Evolutionary conservation across 495 filamentous ascomycete genomes (phyloP), one percentile per base, ranked within the genome.

Genomic region (Tetracladium setigerum): DNA sequence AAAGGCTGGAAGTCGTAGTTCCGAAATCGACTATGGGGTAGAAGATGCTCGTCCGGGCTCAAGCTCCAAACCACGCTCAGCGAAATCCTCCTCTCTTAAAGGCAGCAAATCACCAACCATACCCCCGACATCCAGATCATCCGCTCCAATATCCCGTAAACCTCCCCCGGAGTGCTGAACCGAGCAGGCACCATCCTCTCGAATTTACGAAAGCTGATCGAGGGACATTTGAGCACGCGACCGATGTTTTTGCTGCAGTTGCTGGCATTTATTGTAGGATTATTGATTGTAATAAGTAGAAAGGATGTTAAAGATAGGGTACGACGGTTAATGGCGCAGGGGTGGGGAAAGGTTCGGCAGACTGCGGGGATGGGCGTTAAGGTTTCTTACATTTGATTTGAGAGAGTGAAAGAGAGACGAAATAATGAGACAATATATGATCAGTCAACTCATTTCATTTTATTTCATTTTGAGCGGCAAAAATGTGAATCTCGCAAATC

Each of bases 291-390:
- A 52, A 71, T 95, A 44, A 82, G 84, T 61, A 73, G 84, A 53
- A 77, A 77, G 55, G 80, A 82, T 55, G 68, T 95, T 9, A 77
- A 88, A 30, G 84, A 95, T 46, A 77, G 84, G 47, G 60, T 96
- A 22, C 69, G 77, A 49, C 73, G 79, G 48, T 70, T 87, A 30
- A 60, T 89, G 35, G 77, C 76, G 41, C 62, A 73, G 24, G 78
- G 80, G 17, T 96, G 89, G 92, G 76, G 79, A 27, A 97, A 95
- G 66, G 69, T 96, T 7, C 81, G 72, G 52, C 73, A 78, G 31
- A 98, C 92, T 0, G 82, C 91, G 13, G 90, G 91, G 0, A 96
- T 97, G 91, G 92, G 94, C 1, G 86, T 95, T 42, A 97, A 96
- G 69, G 89, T 98, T 57, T 94, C 83, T 66, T 98, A 98, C 70